Conservation (phyloP, 192 early-diverging fungal species). For the Physocladia obscura region DNA sequence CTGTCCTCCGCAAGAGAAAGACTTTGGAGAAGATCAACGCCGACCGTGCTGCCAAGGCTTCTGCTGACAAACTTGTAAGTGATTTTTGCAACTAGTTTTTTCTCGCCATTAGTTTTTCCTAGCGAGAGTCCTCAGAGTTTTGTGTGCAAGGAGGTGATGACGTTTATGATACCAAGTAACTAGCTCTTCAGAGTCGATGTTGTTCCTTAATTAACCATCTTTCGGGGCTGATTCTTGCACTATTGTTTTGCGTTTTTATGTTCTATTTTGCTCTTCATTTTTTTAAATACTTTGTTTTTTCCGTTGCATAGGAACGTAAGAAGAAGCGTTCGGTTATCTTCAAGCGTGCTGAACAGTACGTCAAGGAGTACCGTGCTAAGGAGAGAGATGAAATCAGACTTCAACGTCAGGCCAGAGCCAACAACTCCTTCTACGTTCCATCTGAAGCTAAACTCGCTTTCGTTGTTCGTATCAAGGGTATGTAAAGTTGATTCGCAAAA, state of each 20-base stretch:
- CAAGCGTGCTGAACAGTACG: constrained; percentile 99
- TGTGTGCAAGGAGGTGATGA: constrained; percentile 46
- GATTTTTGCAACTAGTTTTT: background rate
- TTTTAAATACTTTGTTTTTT: constrained; percentile 4
- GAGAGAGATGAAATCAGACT: constrained; percentile 91
- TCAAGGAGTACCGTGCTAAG: constrained; percentile 90
- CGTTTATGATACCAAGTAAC: constrained; percentile 17
- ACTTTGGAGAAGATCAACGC: constrained; percentile 58
- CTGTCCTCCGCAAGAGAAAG: constrained; percentile 68
- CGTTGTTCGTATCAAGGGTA: constrained; percentile 94
- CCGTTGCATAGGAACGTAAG: constrained; percentile 41
- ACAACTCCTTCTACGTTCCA: constrained; percentile 91
- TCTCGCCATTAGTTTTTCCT: background rate
- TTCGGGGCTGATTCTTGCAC: constrained; percentile 59
- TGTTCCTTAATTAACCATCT: constrained; percentile 60
- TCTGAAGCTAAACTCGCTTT: constrained; percentile 96
- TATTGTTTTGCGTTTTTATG: constrained; percentile 1
- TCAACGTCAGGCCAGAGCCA: constrained; percentile 86
- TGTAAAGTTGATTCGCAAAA: constrained; percentile 7
- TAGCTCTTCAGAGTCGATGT: constrained; percentile 48
- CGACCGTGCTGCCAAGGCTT: constrained; percentile 51
- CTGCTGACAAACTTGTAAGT: constrained; percentile 50
- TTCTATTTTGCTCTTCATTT: background rate
- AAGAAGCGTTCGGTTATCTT: constrained; percentile 93
- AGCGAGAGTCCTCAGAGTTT: too few relatives aligned